Base-by-base conservation (phyloP, 495 filamentous ascomycete genomes). In the Talaromyces borbonicus region DNA sequence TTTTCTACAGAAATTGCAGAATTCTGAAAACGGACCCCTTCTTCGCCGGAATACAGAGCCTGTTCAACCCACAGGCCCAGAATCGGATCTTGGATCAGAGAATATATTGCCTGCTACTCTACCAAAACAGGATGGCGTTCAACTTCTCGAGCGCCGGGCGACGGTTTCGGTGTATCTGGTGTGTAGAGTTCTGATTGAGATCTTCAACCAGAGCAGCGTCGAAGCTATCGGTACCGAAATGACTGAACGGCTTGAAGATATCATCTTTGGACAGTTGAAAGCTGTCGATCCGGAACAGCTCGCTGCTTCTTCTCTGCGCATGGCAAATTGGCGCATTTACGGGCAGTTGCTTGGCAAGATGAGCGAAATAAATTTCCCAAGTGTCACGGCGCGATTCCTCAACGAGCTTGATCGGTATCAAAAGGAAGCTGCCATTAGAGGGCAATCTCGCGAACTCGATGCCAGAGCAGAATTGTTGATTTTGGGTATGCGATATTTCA, bases 321-420 rank as follows among this genome's bases (percentile, higher is more conserved):
- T 89, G 66, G 83, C 92, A 12, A 96, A 97, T 59, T 97, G 92
- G 92, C 83, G 83, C 45, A 81, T 97, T 9, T 95, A 94, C 55
- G 81, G 84, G 19, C 87, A 94, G 55, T 66, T 97, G 14, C 71
- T 99, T 8, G 92, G 92, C 11, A 89, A 85, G 19, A 95, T 99
- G 89, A 94, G 92, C 62, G 84, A 83, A 43, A 77, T 87, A 51
- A 87, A 90, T 56, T 95, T 99, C 61, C 67, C 78, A 22, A 85
- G 78, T 49, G 90, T 99, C 23, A 75, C 85, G 19, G 77, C 81
- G 44, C 79, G 85, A 18, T 99, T 93, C 58, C 63, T 93, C 45
- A 61, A 61, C 16, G 90, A 96, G 58, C 74, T 99, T 4, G 83
- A 86, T 42, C 74, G 73, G 16, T 81, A 79, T 8, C 79, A 95